Base-by-base conservation (phyloP, 805 yeast genomes). In the Yamadazyma akitaensis region DNA sequence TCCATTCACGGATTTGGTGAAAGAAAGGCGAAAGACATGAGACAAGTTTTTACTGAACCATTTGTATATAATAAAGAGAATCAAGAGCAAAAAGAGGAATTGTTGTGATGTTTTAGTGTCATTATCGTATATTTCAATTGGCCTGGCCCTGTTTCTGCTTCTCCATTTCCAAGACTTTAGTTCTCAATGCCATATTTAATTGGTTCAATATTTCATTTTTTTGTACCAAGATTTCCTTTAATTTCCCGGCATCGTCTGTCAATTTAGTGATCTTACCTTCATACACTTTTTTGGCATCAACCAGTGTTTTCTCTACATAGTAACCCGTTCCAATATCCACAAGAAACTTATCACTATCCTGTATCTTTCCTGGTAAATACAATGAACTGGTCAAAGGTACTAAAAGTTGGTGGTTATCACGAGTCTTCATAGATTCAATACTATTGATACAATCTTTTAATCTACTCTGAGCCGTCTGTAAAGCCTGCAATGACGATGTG, bases 251-350 rank as follows among this genome's bases (percentile, higher is more conserved):
- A 63, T 94, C 96, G 51, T 76, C 77, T 48, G 74, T 80, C 57
- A 92, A 68, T 52, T 92, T 91, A 21, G 69, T 69, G 47, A 90
- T 80, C 64, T 94, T 89, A 47, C 72, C 75, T 49, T 83, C 78
- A 63, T 88, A 92, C 58, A 89, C 92, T 45, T 63, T 65, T 51
- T 79, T 71, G 1, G 97, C 85, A 40, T 86, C 89, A 7, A 70
- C 68, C 0, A 80, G 79, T 41, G 65, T 65, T 65, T 94, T 94
- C 61, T 89, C 96, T 14, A 90, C 91, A 61, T 79, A 94, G 62
- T 94, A 94, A 2, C 98, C 98, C 0, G 99, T 94, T 31, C 99
- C 99, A 21, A 94, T 84, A 61, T 94, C 99, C 9, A 94, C 96
- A 62, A 94, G 72, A 57, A 85, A 94, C 48, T 77, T 81, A 49